phyloP scores from a whole-genome alignment of 2,329 filamentous ascomycete genomes.

The Falciphora oryzae region DNA sequence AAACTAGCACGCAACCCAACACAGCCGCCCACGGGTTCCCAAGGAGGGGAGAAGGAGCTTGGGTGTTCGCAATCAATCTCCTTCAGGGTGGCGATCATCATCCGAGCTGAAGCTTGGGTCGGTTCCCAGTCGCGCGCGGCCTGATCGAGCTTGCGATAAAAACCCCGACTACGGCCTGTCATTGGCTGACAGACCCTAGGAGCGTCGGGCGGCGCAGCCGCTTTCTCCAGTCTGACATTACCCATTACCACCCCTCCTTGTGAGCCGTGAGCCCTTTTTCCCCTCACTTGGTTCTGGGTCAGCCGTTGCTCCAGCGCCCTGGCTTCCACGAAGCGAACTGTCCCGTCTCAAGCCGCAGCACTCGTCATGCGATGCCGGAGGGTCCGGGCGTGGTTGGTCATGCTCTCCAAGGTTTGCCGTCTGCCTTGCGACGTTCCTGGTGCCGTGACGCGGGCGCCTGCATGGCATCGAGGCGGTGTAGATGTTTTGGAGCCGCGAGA shows the following conservation, averaged over 20 bases:
- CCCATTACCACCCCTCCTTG: neutral
- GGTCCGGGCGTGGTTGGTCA: neutral
- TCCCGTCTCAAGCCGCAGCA: neutral
- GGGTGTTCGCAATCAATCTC: neutral
- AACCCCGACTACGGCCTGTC: neutral
- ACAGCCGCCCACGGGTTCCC: neutral
- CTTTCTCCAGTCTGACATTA: neutral
- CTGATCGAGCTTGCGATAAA: neutral
- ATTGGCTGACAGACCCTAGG: neutral
- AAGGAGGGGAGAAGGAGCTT: neutral
- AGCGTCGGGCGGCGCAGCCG: neutral
- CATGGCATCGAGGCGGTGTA: neutral
- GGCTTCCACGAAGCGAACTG: too few species aligned
- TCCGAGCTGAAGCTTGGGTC: neutral
- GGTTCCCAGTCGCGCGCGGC: neutral
- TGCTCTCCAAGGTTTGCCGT: neutral
- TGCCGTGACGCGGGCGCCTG: neutral
- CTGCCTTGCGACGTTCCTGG: neutral
- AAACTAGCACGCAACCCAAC: neutral
- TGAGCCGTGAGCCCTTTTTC: neutral
- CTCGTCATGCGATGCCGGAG: neutral
- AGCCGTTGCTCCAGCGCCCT: neutral
- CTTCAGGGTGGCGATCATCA: neutral
- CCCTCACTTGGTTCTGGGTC: neutral
- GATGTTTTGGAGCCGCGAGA: neutral